Percentiles rank a stretch among this genome's conserved stretches.
Evolutionary conservation across 2,329 filamentous ascomycete species (phyloP).

Genomic region (Sporothrix phasma): DNA sequence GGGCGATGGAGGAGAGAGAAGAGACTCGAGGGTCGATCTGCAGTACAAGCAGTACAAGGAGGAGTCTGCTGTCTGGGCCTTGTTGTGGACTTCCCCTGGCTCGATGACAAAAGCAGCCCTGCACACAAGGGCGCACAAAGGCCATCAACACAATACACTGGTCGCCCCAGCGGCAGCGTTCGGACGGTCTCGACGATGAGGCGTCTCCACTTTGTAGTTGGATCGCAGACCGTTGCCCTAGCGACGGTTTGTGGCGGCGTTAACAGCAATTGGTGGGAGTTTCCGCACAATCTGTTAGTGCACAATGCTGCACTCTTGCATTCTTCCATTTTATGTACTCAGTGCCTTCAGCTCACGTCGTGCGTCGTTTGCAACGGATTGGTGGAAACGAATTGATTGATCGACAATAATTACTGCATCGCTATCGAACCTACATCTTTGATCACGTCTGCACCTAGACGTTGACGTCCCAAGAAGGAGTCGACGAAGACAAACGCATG

Average conservation of each 20-base stretch:
- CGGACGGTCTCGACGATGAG: neutral
- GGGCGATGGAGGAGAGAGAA: neutral
- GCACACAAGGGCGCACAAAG: neutral
- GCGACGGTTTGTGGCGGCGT: neutral
- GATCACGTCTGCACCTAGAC: no score
- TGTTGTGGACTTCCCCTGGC: neutral
- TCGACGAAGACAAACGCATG: no score
- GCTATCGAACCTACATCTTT: no score
- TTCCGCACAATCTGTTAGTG: neutral
- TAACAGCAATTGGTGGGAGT: neutral
- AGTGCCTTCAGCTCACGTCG: neutral
- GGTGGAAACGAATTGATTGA: no score
- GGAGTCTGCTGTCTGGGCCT: neutral
- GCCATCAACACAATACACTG: neutral
- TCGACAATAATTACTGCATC: no score
- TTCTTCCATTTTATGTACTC: no score
- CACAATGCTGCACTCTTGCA: neutral
- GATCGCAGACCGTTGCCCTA: slow-evolving; percentile 3
- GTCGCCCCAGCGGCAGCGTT: neutral
- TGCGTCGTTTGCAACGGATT: no score
- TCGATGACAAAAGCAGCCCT: neutral
- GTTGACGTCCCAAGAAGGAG: no score
- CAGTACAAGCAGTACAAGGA: neutral
- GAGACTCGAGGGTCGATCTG: neutral
- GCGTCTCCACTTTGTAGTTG: slow-evolving; percentile 4